phyloP scores from a whole-genome alignment of 1,139 yeast species.

The Saccharomyces hybrid region DNA sequence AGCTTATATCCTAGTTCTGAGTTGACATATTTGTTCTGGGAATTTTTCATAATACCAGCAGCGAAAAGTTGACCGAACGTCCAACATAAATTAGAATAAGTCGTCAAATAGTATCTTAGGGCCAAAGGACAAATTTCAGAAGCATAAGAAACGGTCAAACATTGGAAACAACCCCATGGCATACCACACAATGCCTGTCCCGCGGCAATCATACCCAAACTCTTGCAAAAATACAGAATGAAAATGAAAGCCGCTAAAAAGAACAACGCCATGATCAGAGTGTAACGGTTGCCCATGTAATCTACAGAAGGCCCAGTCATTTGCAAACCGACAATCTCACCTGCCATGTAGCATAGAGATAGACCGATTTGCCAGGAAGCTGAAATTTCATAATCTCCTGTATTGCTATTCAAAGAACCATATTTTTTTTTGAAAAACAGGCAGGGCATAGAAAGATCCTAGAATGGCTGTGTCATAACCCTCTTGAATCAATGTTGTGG shows the following conservation, averaged over 20 bases:
- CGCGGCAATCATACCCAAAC: conserved; percentile 36
- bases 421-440: too few relatives aligned
- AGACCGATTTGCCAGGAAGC: too few relatives aligned
- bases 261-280: conserved; percentile 36
- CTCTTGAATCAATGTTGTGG: too few relatives aligned
- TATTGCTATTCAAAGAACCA: too few relatives aligned
- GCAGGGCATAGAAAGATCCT: too few relatives aligned
- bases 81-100: conserved; percentile 44
- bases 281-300: conserved; percentile 9
- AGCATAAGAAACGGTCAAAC: conserved; percentile 45
- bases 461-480: too few relatives aligned
- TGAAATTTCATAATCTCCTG: too few relatives aligned
- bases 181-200: conserved; percentile 45
- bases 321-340: conserved; percentile 33
- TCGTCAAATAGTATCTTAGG: conserved; percentile 42
- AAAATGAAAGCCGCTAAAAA: conserved; percentile 39
- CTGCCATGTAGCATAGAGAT: conserved; percentile 39
- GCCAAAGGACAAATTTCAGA: conserved; percentile 46
- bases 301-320: background rate
- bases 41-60: conserved; percentile 40
- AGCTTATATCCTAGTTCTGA: conserved; percentile 35
- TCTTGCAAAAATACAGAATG: conserved; percentile 43
- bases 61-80: conserved; percentile 46
- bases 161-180: conserved; percentile 48
- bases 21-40: conserved; percentile 25